These are phyloP conservation scores for Blastobotrys muscicola DNA, from an alignment of 805 yeast genomes.

Conservation along the genomic window DNA sequence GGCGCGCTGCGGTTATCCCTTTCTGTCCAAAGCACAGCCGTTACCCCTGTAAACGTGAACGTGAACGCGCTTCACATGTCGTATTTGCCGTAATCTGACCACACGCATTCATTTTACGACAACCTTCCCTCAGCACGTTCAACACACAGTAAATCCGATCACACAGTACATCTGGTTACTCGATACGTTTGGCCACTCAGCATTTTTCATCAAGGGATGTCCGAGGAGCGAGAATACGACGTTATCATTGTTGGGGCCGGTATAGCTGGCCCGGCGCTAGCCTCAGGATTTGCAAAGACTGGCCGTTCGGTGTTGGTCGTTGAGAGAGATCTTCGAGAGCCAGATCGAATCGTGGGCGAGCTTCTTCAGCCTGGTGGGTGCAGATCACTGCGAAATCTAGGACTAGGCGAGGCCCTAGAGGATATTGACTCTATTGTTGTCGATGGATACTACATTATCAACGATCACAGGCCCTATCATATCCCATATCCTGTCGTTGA, in stretches of 20 bases:
- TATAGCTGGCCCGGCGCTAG: slow-evolving; percentile 89
- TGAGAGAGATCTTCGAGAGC: slow-evolving; percentile 86
- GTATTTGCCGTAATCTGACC: no score
- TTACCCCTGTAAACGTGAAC: no score
- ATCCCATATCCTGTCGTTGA: slow-evolving; percentile 53
- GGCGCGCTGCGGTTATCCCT: no score
- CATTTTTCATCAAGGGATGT: no score
- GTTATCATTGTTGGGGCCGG: slow-evolving; percentile 98
- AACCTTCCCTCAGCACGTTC: no score
- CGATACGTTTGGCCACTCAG: no score
- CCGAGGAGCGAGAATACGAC: slow-evolving; percentile 40
- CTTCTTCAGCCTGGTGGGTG: slow-evolving; percentile 96
- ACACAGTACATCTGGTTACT: no score
- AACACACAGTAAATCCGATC: no score
- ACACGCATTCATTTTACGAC: no score
- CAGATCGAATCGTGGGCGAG: slow-evolving; percentile 96
- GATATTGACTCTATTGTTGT: slow-evolving; percentile 69
- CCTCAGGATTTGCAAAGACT: slow-evolving; percentile 81
- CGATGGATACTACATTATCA: slow-evolving; percentile 73
- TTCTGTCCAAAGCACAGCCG: no score
- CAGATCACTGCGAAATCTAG: slow-evolving; percentile 69
- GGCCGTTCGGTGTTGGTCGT: slow-evolving; percentile 71
- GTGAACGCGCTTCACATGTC: no score
- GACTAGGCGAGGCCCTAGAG: slow-evolving; percentile 68
- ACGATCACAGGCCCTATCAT: slow-evolving; percentile 43